A percentile compares a stretch with the other conserved stretches of the same genome.
phyloP scores from a whole-genome alignment of 2,329 filamentous ascomycete species.

The Microdochium nivale region DNA sequence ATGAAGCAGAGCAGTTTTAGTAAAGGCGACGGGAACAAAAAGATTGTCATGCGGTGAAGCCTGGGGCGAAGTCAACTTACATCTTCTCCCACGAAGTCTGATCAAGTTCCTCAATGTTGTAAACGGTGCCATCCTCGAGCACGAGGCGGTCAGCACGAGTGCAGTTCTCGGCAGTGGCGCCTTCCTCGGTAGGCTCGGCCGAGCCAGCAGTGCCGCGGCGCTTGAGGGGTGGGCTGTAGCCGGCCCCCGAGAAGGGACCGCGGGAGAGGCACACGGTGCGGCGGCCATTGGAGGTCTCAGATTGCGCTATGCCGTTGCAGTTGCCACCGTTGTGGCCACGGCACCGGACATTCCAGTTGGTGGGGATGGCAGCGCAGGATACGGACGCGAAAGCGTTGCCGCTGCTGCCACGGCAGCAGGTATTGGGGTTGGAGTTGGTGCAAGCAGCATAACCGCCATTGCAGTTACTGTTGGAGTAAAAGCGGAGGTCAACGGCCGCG shows the following conservation, averaged over 20 bases:
- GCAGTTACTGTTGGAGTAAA: background rate
- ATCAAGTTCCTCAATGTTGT: background rate
- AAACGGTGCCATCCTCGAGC: background rate
- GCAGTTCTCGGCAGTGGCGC: slow-evolving; percentile 1
- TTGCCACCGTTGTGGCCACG: background rate
- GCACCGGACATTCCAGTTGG: background rate
- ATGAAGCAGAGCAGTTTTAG: too few relatives aligned
- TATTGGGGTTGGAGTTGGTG: slow-evolving; percentile 1
- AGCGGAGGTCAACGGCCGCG: background rate
- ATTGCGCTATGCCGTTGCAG: background rate
- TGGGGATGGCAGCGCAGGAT: background rate
- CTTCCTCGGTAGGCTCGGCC: too few relatives aligned
- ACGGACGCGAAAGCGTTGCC: background rate
- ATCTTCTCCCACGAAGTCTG: background rate
- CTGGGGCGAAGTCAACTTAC: background rate
- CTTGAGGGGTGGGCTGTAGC: background rate
- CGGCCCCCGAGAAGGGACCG: slow-evolving; percentile 1
- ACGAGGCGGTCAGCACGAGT: background rate
- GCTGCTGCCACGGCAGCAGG: background rate
- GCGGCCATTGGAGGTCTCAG: background rate
- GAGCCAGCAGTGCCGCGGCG: too few relatives aligned
- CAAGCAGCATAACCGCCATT: background rate
- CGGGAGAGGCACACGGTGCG: background rate
- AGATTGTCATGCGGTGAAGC: too few relatives aligned
- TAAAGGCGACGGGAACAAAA: too few relatives aligned